Base-by-base conservation (phyloP, 441 rosid genomes). In the Populus hybrid region DNA sequence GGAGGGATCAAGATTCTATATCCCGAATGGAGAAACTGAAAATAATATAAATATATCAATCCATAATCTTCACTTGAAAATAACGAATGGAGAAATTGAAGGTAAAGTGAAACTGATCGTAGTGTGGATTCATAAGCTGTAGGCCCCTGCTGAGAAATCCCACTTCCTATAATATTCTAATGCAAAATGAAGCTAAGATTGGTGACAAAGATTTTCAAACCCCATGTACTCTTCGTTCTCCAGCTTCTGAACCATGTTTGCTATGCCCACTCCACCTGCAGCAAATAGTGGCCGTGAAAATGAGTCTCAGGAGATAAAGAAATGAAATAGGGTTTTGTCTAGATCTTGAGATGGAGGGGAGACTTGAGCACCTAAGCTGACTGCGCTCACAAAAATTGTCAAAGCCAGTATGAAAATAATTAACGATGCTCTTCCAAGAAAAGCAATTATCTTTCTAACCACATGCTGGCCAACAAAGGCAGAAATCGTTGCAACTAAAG, bases 391-490 rank as follows among this genome's bases (percentile, higher is more conserved):
- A 36, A 91, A 89, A 38, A 89, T 91, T 74, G 91, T 30, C 32
- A 30, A 30, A 30, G 32, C 32, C 32, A 30, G 32, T 30, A 30
- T 30, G 32, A 30, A 30, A 75, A 91, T 86, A 67, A 91, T 86
- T 67, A 89, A 68, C n/a, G 95, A 91, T 66, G 91, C 87, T 81
- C 95, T 88, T 24, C 89, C 92, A 0, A 90, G 67, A 10, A 90
- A 18, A 20, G 77, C 79, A 69, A 89, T 79, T 26, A 90, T 74
- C 86, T 30, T 90, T 38, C 87, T 80, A 9, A 91, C 90, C 10
- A 91, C 80, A 67, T 83, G 82, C 77, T 91, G 95, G n/a, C 91
- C 95, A 0, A 75, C 86, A 46, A 91, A 59, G 35, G 95, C 95
- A 67, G 93, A 87, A 38, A 87, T 28, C 10, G 89, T 86, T 35